These are phyloP conservation scores for Cladosporium sp. DNA, from an alignment of 2,329 filamentous ascomycete species.

Conservation along the genomic window DNA sequence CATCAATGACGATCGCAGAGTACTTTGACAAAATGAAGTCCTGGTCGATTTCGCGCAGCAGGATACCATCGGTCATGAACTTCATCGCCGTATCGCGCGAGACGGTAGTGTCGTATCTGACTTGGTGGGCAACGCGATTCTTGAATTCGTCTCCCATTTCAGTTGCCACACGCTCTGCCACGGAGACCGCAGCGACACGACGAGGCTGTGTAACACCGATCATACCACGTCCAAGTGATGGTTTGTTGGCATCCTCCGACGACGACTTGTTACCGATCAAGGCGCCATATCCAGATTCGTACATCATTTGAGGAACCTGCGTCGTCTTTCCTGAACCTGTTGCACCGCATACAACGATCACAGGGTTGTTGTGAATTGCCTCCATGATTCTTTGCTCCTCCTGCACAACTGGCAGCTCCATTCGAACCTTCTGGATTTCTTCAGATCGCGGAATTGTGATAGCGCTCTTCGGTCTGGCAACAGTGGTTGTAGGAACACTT, in stretches of 20 bases:
- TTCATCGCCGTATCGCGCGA: slow-evolving; percentile 84
- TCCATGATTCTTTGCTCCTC: slow-evolving; percentile 99
- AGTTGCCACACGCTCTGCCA: slow-evolving; percentile 86
- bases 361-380: slow-evolving; percentile 86
- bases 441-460: slow-evolving; percentile 68
- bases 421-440: slow-evolving; percentile 74
- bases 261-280: slow-evolving; percentile 53
- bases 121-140: slow-evolving; percentile 81
- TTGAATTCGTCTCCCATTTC: slow-evolving; percentile 73
- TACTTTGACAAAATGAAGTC: slow-evolving; percentile 89
- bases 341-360: slow-evolving; percentile 88
- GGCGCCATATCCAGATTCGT: slow-evolving; percentile 87
- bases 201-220: slow-evolving; percentile 94
- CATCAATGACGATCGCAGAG: slow-evolving; percentile 90
- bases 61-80: slow-evolving; percentile 98
- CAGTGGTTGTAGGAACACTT: slow-evolving; percentile 55
- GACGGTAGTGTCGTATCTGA: slow-evolving; percentile 87
- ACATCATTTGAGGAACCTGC: slow-evolving; percentile 93
- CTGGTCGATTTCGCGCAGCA: slow-evolving; percentile 85
- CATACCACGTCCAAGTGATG: slow-evolving; percentile 73
- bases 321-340: slow-evolving; percentile 98
- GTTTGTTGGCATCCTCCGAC: slow-evolving; percentile 32
- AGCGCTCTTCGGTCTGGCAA: slow-evolving; percentile 69
- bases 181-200: slow-evolving; percentile 92
- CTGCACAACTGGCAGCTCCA: slow-evolving; percentile 83